phyloP scores from a whole-genome alignment of 2,329 filamentous ascomycete species.

The Claviceps pazoutovae region DNA sequence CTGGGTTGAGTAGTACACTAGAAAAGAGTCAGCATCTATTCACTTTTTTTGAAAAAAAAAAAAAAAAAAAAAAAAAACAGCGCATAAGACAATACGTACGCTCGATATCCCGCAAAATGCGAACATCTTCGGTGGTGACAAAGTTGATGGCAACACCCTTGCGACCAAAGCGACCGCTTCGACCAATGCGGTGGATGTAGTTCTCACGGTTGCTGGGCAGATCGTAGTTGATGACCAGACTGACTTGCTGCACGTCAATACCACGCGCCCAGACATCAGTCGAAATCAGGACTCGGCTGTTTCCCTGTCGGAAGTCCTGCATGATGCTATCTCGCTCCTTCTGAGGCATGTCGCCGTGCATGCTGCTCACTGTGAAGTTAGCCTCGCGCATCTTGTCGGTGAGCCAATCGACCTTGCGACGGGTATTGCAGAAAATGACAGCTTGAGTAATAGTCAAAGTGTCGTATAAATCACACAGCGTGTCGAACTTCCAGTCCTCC shows the following conservation, averaged over 20 bases:
- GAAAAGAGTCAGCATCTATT: constrained; percentile 18
- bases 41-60: not conserved
- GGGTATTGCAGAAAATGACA: constrained; percentile 98
- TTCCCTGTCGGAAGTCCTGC: constrained; percentile 96
- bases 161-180: constrained; percentile 86
- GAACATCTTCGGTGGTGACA: constrained; percentile 93
- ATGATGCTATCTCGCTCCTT: constrained; percentile 98
- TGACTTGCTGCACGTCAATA: constrained; percentile 98
- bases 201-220: constrained; percentile 97
- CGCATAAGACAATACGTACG: constrained; percentile 36
- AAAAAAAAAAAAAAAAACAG: not conserved
- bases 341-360: constrained; percentile 99
- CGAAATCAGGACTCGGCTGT: constrained; percentile 89
- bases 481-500: constrained; percentile 99
- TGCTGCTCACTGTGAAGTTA: constrained; percentile 95
- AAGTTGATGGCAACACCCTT: constrained; percentile 99
- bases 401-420: constrained; percentile 97
- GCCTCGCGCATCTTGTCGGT: constrained; percentile 99
- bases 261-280: constrained; percentile 97
- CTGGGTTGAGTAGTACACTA: constrained; percentile 89
- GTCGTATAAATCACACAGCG: constrained; percentile 95
- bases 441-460: constrained; percentile 97
- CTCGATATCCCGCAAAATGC: constrained; percentile 95
- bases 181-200: constrained; percentile 96
- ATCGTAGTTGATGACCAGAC: constrained; percentile 97